Conservation (phyloP, 208 protist genomes). For the Angomonas ambiguus region DNA sequence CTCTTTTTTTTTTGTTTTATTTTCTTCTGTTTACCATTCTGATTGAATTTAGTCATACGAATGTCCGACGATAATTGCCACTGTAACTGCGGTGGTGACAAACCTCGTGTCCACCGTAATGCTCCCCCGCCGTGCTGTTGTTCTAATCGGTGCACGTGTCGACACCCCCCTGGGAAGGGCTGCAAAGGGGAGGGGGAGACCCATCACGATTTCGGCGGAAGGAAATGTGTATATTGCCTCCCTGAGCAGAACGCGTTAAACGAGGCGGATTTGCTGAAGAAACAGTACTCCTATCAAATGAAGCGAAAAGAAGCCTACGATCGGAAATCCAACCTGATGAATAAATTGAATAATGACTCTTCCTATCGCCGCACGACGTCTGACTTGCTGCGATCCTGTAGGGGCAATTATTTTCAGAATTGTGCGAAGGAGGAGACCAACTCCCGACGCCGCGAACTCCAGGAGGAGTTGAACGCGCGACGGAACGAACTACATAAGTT, state of each 20-base stretch:
- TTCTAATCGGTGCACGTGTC: constrained; percentile 32
- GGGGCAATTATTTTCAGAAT: constrained; percentile 41
- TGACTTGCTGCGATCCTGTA: constrained; percentile 57
- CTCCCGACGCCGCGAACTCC: constrained; percentile 49
- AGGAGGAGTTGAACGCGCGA: constrained; percentile 54
- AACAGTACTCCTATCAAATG: constrained; percentile 41
- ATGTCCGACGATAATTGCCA: background rate
- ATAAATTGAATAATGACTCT: background rate
- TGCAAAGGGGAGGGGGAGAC: background rate
- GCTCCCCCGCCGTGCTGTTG: constrained; percentile 36
- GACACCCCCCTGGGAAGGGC: background rate
- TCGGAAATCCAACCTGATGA: constrained; percentile 18
- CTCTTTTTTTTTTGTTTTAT: constrained; percentile 6
- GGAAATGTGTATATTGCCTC: constrained; percentile 47
- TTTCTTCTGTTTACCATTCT: constrained; percentile 3
- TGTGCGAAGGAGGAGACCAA: constrained; percentile 47
- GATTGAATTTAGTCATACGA: too few relatives aligned
- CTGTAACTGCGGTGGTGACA: background rate
- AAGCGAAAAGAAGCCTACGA: constrained; percentile 32
- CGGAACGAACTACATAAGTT: constrained; percentile 32
- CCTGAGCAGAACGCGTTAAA: constrained; percentile 56
- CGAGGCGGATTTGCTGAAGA: constrained; percentile 48
- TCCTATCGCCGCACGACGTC: constrained; percentile 48
- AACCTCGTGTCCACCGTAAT: background rate
- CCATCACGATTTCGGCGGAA: constrained; percentile 6